Conservation (phyloP, 257 asterid genomes). For the Galeopsis tetrahit region DNA sequence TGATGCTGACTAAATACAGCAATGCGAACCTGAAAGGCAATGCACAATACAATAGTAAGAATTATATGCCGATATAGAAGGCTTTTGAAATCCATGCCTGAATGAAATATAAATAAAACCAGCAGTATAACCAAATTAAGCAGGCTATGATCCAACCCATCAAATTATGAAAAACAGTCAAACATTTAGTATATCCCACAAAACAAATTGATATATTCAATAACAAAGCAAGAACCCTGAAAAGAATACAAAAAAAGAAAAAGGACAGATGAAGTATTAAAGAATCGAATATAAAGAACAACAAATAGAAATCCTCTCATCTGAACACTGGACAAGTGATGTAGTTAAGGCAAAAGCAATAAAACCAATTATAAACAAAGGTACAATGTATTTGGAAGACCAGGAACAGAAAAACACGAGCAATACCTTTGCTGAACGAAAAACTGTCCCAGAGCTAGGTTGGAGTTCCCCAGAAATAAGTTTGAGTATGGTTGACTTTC, state of each 20-base stretch:
- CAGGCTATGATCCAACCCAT: not conserved
- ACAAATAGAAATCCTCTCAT: slow-evolving; percentile 10
- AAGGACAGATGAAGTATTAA: slow-evolving; percentile 15
- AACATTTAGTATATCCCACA: not conserved
- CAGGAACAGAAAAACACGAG: slow-evolving; percentile 10
- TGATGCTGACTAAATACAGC: slow-evolving; percentile 98
- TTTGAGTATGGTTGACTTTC: slow-evolving; percentile 93
- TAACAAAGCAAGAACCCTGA: slow-evolving; percentile 11
- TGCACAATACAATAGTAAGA: slow-evolving; percentile 11
- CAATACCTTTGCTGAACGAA: slow-evolving; percentile 95
- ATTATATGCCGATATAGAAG: slow-evolving; percentile 20
- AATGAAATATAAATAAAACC: slow-evolving; percentile 5
- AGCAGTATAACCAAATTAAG: slow-evolving; percentile 23
- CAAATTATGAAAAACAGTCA: slow-evolving; percentile 4
- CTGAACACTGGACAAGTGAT: slow-evolving; percentile 7
- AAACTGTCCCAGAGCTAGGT: slow-evolving; percentile 96
- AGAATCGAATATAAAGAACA: slow-evolving; percentile 21
- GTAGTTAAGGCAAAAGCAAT: slow-evolving; percentile 1
- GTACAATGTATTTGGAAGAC: not conserved
- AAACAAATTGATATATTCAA: slow-evolving; percentile 11
- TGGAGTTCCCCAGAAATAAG: slow-evolving; percentile 97
- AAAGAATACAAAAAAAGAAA: slow-evolving; percentile 5
- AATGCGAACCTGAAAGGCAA: slow-evolving; percentile 75
- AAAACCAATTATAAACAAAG: not conserved
- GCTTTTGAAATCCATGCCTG: slow-evolving; percentile 17